These are phyloP conservation scores for Castanea sativa DNA, from an alignment of 306 rosid species.

Conservation along the genomic window DNA sequence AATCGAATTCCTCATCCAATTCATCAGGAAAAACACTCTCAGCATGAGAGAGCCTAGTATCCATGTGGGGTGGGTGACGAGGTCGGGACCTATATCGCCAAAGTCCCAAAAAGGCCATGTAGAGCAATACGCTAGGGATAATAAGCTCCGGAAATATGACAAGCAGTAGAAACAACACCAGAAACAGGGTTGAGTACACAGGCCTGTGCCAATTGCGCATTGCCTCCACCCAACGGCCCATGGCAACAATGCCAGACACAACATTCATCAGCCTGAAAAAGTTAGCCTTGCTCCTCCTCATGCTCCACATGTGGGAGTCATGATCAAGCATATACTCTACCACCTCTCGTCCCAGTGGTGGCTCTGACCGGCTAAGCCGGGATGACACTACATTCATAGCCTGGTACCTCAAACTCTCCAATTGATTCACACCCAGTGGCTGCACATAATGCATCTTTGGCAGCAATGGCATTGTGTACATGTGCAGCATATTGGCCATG, in stretches of 20 bases:
- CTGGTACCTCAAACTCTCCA: slow-evolving; percentile 48
- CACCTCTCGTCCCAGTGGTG: slow-evolving; percentile 50
- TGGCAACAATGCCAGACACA: slow-evolving; percentile 39
- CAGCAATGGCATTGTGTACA: slow-evolving; percentile 50
- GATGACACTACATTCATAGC: slow-evolving; percentile 52
- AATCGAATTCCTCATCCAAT: slow-evolving; percentile 59
- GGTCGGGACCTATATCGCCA: slow-evolving; percentile 51
- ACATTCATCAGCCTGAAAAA: slow-evolving; percentile 54
- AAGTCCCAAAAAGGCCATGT: slow-evolving; percentile 44
- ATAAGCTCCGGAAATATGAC: slow-evolving; percentile 46
- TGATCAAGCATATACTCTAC: slow-evolving; percentile 67
- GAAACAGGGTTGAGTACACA: slow-evolving; percentile 30
- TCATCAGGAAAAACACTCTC: slow-evolving; percentile 50
- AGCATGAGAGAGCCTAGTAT: slow-evolving; percentile 45
- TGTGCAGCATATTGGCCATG: slow-evolving; percentile 43
- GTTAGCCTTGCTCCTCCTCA: slow-evolving; percentile 61
- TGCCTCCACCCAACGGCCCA: slow-evolving; percentile 39
- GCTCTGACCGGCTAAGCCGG: slow-evolving; percentile 54
- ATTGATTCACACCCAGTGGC: slow-evolving; percentile 49
- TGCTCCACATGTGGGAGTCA: slow-evolving; percentile 55
- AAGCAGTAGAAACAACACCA: slow-evolving; percentile 31
- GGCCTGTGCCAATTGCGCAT: slow-evolving; percentile 53
- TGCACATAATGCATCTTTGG: slow-evolving; percentile 62
- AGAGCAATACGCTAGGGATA: slow-evolving; percentile 32
- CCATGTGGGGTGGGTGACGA: slow-evolving; percentile 64